A percentile compares a stretch with the other conserved stretches of the same genome.
These are phyloP conservation scores for Xylariales sp. DNA, from an alignment of 2,329 filamentous ascomycete species.

Conservation along the genomic window DNA sequence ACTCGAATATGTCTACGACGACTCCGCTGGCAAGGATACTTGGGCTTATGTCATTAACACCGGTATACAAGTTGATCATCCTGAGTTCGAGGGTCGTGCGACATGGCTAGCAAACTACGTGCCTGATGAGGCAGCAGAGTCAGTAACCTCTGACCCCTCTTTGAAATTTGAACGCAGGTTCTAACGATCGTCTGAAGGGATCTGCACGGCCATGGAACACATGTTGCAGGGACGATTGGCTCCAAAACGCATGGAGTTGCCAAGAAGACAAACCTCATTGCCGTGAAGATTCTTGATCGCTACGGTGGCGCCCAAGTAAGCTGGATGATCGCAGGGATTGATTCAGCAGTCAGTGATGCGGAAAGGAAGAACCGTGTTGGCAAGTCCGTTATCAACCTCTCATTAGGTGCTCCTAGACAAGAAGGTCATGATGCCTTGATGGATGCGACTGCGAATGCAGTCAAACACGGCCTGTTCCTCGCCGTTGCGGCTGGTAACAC, in stretches of 20 bases:
- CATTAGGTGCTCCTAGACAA: conserved; percentile 38
- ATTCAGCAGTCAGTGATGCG: conserved; percentile 43
- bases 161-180: too few species aligned
- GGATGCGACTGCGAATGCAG: conserved; percentile 42
- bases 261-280: conserved; percentile 34
- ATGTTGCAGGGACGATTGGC: conserved; percentile 41
- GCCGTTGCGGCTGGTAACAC: conserved; percentile 54
- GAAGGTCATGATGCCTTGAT: conserved; percentile 35
- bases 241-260: conserved; percentile 39
- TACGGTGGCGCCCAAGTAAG: conserved; percentile 16
- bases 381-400: conserved; percentile 50
- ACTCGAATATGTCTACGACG: conserved; percentile 4
- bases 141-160: too few species aligned
- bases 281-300: conserved; percentile 40
- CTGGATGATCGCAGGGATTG: conserved; percentile 22
- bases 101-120: conserved; percentile 12
- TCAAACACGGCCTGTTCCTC: conserved; percentile 42
- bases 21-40: conserved; percentile 28
- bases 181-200: too few species aligned
- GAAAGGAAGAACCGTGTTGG: conserved; percentile 31
- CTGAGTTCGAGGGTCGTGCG: conserved; percentile 33
- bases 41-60: conserved; percentile 48
- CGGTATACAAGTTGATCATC: conserved; percentile 39
- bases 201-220: conserved; percentile 40
- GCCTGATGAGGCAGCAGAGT: conserved; percentile 10